These are phyloP conservation scores for Carex pumila DNA, from an alignment of 176 grass and related monocot species.

Conservation along the genomic window DNA sequence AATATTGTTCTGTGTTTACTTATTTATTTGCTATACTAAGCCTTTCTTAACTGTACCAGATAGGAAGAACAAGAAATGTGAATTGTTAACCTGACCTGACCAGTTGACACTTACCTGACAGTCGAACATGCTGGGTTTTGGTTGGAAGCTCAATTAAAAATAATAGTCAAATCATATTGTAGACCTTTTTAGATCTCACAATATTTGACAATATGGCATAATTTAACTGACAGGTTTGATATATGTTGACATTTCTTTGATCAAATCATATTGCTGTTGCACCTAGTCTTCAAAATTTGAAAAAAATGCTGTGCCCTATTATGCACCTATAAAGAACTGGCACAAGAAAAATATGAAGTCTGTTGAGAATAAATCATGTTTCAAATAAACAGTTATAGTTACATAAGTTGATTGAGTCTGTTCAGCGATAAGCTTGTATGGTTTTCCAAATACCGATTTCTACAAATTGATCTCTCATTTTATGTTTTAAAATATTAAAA, in stretches of 20 bases:
- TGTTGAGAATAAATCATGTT: neutral
- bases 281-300: neutral
- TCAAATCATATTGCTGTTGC: neutral
- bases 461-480: conserved; percentile 1
- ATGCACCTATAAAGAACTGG: neutral
- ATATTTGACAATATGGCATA: neutral
- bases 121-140: neutral
- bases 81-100: neutral
- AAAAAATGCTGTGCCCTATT: neutral
- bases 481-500: neutral
- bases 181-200: neutral
- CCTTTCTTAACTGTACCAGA: neutral
- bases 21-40: neutral
- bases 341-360: neutral
- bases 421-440: neutral
- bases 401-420: neutral
- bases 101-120: neutral
- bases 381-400: neutral
- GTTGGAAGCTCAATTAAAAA: neutral
- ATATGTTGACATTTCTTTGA: neutral
- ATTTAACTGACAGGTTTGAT: neutral
- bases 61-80: too few species aligned
- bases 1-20: neutral
- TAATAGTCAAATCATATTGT: neutral
- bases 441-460: neutral